Conservation (phyloP, 78 protist genomes). For the Dictyostelium intermedium region DNA sequence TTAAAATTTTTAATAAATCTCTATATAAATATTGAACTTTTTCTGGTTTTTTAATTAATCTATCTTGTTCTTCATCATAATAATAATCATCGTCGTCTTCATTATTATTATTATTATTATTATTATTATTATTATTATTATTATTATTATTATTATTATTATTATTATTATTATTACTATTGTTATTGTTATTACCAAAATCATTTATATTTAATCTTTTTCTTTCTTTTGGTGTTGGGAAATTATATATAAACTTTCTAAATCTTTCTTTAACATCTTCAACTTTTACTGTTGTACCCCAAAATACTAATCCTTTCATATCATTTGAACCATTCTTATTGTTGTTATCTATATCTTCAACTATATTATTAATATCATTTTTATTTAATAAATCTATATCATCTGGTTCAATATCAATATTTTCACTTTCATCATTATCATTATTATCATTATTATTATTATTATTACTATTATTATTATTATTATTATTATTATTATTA, state of each 20-base stretch:
- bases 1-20: not conserved
- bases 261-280: slow-evolving; percentile 25
- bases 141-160: not conserved
- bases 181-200: no score
- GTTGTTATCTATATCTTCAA: not conserved
- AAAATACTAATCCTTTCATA: not conserved
- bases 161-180: not conserved
- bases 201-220: not conserved
- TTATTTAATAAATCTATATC: not conserved
- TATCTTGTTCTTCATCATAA: not conserved
- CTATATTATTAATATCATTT: not conserved
- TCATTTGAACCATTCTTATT: not conserved
- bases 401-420: not conserved
- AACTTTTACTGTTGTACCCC: slow-evolving; percentile 45
- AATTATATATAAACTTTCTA: slow-evolving; percentile 28
- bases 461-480: not conserved
- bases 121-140: no score
- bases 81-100: not conserved
- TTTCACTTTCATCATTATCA: not conserved
- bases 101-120: not conserved
- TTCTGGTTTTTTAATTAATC: not conserved
- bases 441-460: not conserved
- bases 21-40: not conserved
- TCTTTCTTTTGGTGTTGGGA: not conserved
- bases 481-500: not conserved